Evolutionary conservation across 2,329 filamentous ascomycete species (phyloP), one percentile per base, ranked within the genome.

Genomic region (Talaromyces funiculosus): DNA sequence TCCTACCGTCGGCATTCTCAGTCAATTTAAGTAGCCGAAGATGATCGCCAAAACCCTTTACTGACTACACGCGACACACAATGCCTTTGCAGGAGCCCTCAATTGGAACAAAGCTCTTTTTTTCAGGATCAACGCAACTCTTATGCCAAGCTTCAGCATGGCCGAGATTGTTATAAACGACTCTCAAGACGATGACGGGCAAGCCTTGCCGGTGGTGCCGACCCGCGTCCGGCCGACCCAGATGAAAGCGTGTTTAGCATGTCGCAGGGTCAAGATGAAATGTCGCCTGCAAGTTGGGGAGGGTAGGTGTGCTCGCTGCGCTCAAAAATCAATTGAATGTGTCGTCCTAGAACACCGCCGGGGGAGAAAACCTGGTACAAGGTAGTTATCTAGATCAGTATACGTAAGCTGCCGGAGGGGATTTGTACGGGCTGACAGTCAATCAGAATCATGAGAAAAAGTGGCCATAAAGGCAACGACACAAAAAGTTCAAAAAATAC

Each of bases 201-300:
- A 47, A 47, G 43, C 12, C 12, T 26, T 47, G 24, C 43, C 43
- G 8, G 24, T 16, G 1, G 22, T 47, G 22, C 24, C 43, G n/a
- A 47, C 22, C 22, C 43, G 43, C 7, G 43, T 47, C 24, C 43
- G 43, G 43, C n/a, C 43, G n/a, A 29, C 10, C 12, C 47, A 51
- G 35, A 55, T 61, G 45, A 68, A 67, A 59, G 75, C 74, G 18
- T 77, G 75, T 57, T 63, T 76, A n/a, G 62, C 68, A 54, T 77
- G 75, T 59, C 67, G 75, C 35, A 72, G 66, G 31, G 70, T 75
- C 12, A 77, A 77, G 62, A 73, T 77, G 70, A 75, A 72, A 58
- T 77, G 75, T 59, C 63, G 63, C 16, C 59, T 67, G 8, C 62
- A 55, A n/a, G 55, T 53, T 5, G 62, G 61, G 18, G 63, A 60